Evolutionary conservation across 768 basidiomycete species (phyloP), one percentile per base, ranked within the genome.

Genomic region (Scleroderma citrinum): DNA sequence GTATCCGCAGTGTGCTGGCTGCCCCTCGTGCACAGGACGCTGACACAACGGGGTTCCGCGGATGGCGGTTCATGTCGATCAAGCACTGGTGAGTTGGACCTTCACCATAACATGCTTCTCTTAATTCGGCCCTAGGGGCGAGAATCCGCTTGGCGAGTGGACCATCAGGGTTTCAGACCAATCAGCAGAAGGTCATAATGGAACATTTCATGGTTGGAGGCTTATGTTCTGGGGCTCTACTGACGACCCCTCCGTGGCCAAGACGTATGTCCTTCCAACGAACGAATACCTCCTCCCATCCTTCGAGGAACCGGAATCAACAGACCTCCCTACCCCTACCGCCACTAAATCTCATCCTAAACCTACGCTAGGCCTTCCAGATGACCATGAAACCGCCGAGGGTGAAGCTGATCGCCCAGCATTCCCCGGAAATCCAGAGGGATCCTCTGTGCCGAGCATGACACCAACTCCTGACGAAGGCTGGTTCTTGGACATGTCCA

Each of bases 61-160:
- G 91, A 1, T 99, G 96, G 96, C 85, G 78, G n/a, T 99, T 99
- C 65, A 98, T 97, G 93, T 81, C 82, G 29, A 80, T 98, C 48
- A 99, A 99, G 68, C 96, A 99, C 61, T 99, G 96, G 95, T 94
- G 50, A 20, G 67, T 29, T 34, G 23, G 24, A 42, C n/a, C 50
- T 31, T 55, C 20, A 11, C 49, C 51, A 21, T 5, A 17, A 44
- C 23, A 32, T 31, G 46, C 11, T 29, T 29, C 8, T 29, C 26
- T 49, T 67, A 34, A 69, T 50, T 24, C 1, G 35, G 19, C 31
- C 11, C 21, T 53, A 97, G 95, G 95, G 93, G 88, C 34, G 96
- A 99, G 69, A 74, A 89, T 65, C 88, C 93, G 1, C 64, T 90
- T 24, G 96, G 96, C 16, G 77, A 82, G 17, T 99, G 96, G 96